Evolutionary conservation across 495 filamentous ascomycete species (phyloP).

Genomic region (Aspergillus nanangensis): DNA sequence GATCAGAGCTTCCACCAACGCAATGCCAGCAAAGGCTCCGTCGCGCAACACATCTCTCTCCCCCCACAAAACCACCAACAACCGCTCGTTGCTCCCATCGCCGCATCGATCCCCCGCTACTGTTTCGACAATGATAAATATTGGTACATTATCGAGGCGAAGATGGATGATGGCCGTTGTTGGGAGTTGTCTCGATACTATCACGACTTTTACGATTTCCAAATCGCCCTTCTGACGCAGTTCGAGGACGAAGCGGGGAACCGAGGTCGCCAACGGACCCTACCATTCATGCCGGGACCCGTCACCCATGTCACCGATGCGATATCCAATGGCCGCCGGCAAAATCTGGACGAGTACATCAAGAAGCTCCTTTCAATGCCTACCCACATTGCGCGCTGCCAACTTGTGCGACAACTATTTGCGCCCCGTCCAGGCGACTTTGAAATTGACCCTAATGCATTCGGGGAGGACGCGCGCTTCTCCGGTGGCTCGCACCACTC

Average conservation of each 20-base stretch:
- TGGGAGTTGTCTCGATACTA: constrained; percentile 95
- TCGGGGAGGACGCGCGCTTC: constrained; percentile 63
- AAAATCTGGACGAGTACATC: constrained; percentile 91
- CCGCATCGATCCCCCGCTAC: constrained; percentile 85
- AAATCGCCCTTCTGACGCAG: constrained; percentile 89
- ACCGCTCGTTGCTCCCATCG: constrained; percentile 53
- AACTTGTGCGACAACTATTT: constrained; percentile 84
- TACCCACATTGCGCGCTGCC: constrained; percentile 75
- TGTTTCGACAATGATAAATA: constrained; percentile 97
- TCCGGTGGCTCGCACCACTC: constrained; percentile 71
- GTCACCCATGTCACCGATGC: constrained; percentile 97
- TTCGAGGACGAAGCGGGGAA: constrained; percentile 92
- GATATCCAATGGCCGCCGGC: constrained; percentile 87
- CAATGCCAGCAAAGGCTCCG: constrained; percentile 39
- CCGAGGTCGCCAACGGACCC: constrained; percentile 65
- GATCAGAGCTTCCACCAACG: constrained; percentile 43
- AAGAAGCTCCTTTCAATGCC: constrained; percentile 83
- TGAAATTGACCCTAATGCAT: constrained; percentile 71
- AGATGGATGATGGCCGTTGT: constrained; percentile 83
- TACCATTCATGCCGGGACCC: constrained; percentile 98
- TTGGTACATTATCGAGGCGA: constrained; percentile 94
- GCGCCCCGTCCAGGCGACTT: constrained; percentile 86
- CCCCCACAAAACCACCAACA: constrained; percentile 27
- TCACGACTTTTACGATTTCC: constrained; percentile 98
- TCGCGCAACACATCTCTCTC: constrained; percentile 26